These are phyloP conservation scores for Plasmodium ovale DNA, from an alignment of 169 alveolate genomes.

Conservation along the genomic window DNA sequence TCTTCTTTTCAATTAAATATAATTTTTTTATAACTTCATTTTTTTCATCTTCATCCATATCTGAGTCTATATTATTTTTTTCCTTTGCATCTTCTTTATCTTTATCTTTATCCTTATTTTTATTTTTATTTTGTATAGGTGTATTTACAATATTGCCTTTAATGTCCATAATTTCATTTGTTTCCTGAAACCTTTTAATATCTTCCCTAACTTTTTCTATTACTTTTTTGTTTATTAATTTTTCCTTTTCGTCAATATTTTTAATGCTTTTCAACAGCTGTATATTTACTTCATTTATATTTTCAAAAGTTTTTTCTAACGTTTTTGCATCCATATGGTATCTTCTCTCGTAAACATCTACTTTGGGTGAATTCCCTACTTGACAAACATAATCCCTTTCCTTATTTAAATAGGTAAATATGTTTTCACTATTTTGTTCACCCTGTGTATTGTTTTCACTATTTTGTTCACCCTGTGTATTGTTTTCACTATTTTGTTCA, in stretches of 20 bases:
- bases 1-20: constrained; percentile 56
- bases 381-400: constrained; percentile 33
- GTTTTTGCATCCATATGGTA: constrained; percentile 32
- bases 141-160: constrained; percentile 37
- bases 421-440: neutral
- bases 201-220: constrained; percentile 71
- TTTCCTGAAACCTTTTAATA: constrained; percentile 55
- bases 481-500: neutral
- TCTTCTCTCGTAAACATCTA: constrained; percentile 47
- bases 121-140: neutral
- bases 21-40: constrained; percentile 63
- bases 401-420: constrained; percentile 27
- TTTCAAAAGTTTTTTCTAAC: constrained; percentile 37
- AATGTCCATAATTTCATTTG: constrained; percentile 56
- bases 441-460: neutral
- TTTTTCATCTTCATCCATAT: constrained; percentile 70
- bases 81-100: constrained; percentile 14
- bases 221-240: constrained; percentile 44
- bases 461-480: neutral
- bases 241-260: constrained; percentile 67
- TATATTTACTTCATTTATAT: constrained; percentile 73
- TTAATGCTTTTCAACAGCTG: constrained; percentile 46
- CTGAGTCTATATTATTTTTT: constrained; percentile 11
- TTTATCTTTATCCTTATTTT: no score
- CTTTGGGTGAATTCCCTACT: constrained; percentile 53